These are phyloP conservation scores for Gardenia jasminoides DNA, from an alignment of 257 asterid species.

Conservation along the genomic window DNA sequence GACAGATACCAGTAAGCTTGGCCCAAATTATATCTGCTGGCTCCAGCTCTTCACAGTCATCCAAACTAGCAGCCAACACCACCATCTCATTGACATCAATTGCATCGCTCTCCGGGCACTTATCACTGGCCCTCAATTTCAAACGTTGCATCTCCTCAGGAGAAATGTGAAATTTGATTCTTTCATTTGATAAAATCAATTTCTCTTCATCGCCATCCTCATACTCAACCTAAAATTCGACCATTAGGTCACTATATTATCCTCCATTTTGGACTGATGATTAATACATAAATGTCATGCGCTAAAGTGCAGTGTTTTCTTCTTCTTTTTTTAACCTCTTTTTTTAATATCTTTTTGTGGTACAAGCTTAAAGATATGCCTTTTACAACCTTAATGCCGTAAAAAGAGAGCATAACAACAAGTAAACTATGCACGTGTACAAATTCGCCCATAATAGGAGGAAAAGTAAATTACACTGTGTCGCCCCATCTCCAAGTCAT, in stretches of 20 bases:
- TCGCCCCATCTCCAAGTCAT: constrained; percentile 54
- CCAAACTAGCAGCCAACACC: constrained; percentile 86
- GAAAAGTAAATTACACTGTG: constrained; percentile 61
- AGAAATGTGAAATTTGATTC: constrained; percentile 66
- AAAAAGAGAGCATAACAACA: neutral
- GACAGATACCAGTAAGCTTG: constrained; percentile 78
- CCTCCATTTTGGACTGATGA: neutral
- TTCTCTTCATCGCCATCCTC: constrained; percentile 84
- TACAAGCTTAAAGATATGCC: neutral
- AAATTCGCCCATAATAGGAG: neutral
- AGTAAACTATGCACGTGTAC: neutral
- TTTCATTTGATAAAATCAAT: constrained; percentile 59
- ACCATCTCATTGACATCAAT: constrained; percentile 79
- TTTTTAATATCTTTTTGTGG: neutral
- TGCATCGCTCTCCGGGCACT: constrained; percentile 60
- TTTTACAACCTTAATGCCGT: neutral
- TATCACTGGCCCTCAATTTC: constrained; percentile 52
- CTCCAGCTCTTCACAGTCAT: constrained; percentile 72
- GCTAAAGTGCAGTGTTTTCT: neutral
- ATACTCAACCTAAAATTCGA: constrained; percentile 71
- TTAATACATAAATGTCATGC: neutral
- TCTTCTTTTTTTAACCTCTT: neutral
- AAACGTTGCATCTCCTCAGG: constrained; percentile 56
- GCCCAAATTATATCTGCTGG: constrained; percentile 96
- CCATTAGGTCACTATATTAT: constrained; percentile 15